Evolutionary conservation across 768 basidiomycete genomes (phyloP), one percentile per base, ranked within the genome.

Genomic region (Lactifluus echinatus): DNA sequence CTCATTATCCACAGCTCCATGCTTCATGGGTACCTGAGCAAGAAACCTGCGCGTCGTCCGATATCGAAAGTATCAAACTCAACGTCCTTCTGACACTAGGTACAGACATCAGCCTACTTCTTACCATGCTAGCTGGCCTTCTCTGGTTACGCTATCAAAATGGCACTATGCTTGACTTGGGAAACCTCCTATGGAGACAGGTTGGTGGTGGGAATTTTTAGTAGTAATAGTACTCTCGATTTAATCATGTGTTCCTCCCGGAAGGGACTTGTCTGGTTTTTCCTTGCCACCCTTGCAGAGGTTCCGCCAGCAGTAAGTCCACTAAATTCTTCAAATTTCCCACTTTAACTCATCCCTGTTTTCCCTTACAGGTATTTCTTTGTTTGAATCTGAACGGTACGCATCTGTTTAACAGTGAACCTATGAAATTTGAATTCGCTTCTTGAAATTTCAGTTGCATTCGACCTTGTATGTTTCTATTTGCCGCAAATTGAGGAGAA

Each of bases 121-220:
- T 44, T 6, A 50, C 46, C 26, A 60, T 60, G 54, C 44, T 60
- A 19, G 11, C 47, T 23, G 54, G 54, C 21, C 24, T 60, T 47
- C 37, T 60, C n/a, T 42, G 28, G 26, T 2, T 34, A 12, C 57
- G 52, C 17, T 8, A 2, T 7, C 4, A 11, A 7, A 53, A 31
- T 7, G 24, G 43, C 29, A 29, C 24, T 12, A 23, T 40, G 11
- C 24, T 44, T 2, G 31, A 39, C 10, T 3, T 59, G 23, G 14
- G 39, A 8, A 17, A 26, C 3, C 23, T 59, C 46, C 39, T 59
- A 4, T 55, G 47, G 46, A 55, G 6, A 28, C 58, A 55, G 54
- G 58, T 44, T 28, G 34, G 19, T n/a, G 26, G 21, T 26, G 43
- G 4, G 4, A 15, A 8, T 24, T 15, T 2, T 37, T 3, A 12